Evolutionary conservation across 176 grass and related monocot genomes (phyloP).

Genomic region (Phoenix dactylifera): DNA sequence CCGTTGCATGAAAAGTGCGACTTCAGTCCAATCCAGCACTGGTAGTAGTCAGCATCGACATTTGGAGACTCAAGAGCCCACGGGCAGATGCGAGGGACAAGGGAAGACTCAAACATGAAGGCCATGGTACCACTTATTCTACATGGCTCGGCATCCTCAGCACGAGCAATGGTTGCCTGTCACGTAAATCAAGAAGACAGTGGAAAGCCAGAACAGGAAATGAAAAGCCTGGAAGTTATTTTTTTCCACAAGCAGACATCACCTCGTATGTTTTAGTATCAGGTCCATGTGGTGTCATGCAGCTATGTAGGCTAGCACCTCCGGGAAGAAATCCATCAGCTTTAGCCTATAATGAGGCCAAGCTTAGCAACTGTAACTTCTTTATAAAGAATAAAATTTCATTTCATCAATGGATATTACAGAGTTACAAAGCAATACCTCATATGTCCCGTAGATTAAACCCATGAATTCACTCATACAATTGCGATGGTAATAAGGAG

Average conservation of each 20-base stretch:
- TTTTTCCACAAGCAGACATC: neutral
- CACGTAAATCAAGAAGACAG: neutral
- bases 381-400: too few species aligned
- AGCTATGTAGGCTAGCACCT: slow-evolving; percentile 83
- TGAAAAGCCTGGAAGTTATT: neutral
- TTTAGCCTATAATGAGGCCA: slow-evolving; percentile 49
- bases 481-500: slow-evolving; percentile 89
- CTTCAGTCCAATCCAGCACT: slow-evolving; percentile 78
- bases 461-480: slow-evolving; percentile 99
- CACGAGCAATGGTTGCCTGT: slow-evolving; percentile 43
- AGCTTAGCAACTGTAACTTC: too few species aligned
- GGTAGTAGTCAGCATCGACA: slow-evolving; percentile 67
- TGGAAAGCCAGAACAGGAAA: neutral
- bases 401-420: neutral
- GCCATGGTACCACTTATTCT: slow-evolving; percentile 56
- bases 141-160: slow-evolving; percentile 29
- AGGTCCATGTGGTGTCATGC: slow-evolving; percentile 96
- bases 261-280: slow-evolving; percentile 87
- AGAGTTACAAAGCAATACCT: slow-evolving; percentile 25
- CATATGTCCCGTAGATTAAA: slow-evolving; percentile 61
- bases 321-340: slow-evolving; percentile 86
- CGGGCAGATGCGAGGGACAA: slow-evolving; percentile 67
- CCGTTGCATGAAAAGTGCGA: slow-evolving; percentile 49
- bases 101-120: slow-evolving; percentile 84
- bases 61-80: slow-evolving; percentile 65